A percentile compares a stretch with the other conserved stretches of the same genome.
These are phyloP conservation scores for Rhytidiadelphus loreus DNA, from an alignment of 225 moss, liverwort and hornwort species.

Conservation along the genomic window DNA sequence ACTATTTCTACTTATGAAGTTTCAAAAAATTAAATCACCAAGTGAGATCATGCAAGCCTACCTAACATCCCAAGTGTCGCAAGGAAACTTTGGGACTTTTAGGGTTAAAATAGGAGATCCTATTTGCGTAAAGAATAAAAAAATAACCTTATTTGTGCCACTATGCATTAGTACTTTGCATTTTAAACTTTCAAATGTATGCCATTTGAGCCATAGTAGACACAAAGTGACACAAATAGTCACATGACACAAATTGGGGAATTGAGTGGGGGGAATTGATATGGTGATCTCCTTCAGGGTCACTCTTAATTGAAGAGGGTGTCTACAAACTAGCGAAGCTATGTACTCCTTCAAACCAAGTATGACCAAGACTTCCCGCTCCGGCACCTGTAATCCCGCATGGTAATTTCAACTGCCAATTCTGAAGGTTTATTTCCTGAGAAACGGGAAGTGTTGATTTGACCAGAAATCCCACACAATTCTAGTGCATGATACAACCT, in stretches of 20 bases:
- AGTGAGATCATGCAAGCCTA: background rate
- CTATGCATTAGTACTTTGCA: background rate
- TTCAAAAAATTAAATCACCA: background rate
- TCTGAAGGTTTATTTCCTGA: background rate
- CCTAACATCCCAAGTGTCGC: rapidly evolving
- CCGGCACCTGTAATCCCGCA: background rate
- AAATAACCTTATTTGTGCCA: background rate
- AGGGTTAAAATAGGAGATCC: background rate
- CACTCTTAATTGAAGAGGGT: background rate
- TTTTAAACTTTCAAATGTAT: background rate
- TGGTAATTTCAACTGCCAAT: background rate
- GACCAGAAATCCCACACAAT: background rate
- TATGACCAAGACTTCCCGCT: background rate
- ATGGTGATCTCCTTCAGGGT: background rate
- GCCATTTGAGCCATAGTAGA: background rate
- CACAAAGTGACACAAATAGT: background rate
- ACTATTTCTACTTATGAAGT: background rate
- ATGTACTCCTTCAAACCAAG: background rate
- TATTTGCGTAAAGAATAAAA: background rate
- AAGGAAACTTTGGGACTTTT: rapidly evolving
- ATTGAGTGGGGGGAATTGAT: background rate
- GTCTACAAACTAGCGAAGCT: background rate
- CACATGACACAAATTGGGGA: background rate
- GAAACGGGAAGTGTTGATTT: background rate
- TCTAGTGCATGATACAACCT: background rate